Conservation (phyloP, 1,284 basidiomycete species). For the Boletus calvinii region DNA sequence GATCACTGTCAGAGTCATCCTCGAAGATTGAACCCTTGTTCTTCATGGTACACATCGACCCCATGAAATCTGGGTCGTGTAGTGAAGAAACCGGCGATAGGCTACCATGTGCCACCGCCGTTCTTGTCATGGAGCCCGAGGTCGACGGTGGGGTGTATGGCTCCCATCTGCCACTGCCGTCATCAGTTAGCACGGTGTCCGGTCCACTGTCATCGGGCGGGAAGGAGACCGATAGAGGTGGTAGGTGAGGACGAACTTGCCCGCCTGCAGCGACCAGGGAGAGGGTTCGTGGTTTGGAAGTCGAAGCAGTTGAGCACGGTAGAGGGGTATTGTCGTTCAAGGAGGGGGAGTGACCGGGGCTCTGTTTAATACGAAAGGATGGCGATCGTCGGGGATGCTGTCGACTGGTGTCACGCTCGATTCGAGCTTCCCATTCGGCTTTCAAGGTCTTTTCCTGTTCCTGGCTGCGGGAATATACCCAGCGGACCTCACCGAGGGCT, state of each 20-base stretch:
- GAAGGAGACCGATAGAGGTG: conserved; percentile 33
- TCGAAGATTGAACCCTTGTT: conserved; percentile 24
- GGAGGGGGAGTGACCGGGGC: conserved; percentile 32
- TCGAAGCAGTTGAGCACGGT: conserved; percentile 10
- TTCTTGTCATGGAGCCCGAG: conserved; percentile 41
- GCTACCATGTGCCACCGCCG: conserved; percentile 24
- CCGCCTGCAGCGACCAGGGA: conserved; percentile 34
- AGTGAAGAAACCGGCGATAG: conserved; percentile 27
- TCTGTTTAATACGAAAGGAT: conserved; percentile 26
- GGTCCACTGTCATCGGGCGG: conserved; percentile 44
- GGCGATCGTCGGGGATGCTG: conserved; percentile 29
- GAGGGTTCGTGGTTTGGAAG: conserved; percentile 21
- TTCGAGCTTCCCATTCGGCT: conserved; percentile 59
- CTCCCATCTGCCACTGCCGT: conserved; percentile 51
- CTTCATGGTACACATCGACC: conserved; percentile 18
- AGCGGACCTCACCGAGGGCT: conserved; percentile 75
- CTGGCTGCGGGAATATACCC: conserved; percentile 74
- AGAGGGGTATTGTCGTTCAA: conserved; percentile 23
- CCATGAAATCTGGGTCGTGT: conserved; percentile 3
- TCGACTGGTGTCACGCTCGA: conserved; percentile 24
- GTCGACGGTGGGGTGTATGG: conserved; percentile 60
- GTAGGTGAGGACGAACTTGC: conserved; percentile 30
- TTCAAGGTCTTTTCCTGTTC: conserved; percentile 65
- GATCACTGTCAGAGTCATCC: conserved; percentile 25
- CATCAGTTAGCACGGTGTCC: conserved; percentile 46